Base-by-base conservation (phyloP, 1,284 basidiomycete genomes). In the Boletellus dicymbophilus region DNA sequence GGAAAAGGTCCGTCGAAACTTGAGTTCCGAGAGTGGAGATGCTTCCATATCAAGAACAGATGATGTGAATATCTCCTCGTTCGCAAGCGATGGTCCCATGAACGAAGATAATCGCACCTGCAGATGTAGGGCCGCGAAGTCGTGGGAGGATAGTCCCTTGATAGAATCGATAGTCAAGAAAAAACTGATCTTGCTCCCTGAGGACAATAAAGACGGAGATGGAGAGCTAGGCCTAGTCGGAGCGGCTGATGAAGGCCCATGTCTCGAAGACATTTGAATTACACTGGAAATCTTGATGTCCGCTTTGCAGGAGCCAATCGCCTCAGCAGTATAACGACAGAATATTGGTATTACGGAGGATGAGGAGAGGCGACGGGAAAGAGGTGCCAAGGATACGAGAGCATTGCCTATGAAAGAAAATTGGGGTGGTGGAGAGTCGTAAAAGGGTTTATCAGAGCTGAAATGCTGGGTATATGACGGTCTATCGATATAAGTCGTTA, bases 381-480 rank as follows among this genome's bases (percentile, higher is more conserved):
- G 78, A 6, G 94, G 86, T 0, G 86, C 82, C 23, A 99, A 79
- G 4, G 93, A 93, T 44, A 96, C 78, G 20, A 90, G 70, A 0
- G 92, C 88, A 56, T 90, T 88, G 39, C 95, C 97, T 49, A 98
- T 87, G 69, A 95, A 96, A 6, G 93, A 95, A 67, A 90, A 95
- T 55, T 88, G 84, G 1, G 92, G 89, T 1, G 92, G 81, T 11
- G 88, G 88, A 39, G 81, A 80, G 67, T 95, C 89, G 69, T 92
- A 95, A 73, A 98, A 99, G 1, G 93, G 90, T 67, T 95, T 92
- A 56, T 94, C 89, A 33, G 90, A 88, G 34, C 92, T 91, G 71
- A 98, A 96, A 69, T 98, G 95, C 56, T 88, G 87, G 16, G 91
- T 90, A 70, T 94, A 96, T 13, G 90, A 90, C 7, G 96, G 95